Conservation (phyloP, 306 rosid genomes). For the Gynostemma pentaphyllum region DNA sequence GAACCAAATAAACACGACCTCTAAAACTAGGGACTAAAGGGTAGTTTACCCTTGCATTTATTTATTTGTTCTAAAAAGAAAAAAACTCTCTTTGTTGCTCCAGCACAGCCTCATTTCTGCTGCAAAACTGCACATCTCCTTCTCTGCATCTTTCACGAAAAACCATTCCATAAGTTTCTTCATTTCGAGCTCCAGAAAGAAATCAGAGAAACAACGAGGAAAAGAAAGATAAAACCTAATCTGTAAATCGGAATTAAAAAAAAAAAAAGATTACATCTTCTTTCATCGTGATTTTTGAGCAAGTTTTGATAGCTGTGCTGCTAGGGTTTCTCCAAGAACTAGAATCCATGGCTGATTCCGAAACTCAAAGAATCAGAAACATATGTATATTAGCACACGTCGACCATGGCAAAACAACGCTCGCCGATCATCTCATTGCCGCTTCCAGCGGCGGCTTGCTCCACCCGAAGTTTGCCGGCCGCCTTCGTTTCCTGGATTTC, state of each 20-base stretch:
- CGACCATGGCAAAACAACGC: constrained; percentile 89
- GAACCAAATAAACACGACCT: no score
- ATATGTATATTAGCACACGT: constrained; percentile 83
- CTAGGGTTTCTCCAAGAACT: background rate
- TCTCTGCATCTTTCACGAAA: background rate
- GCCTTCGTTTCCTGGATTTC: constrained; percentile 76
- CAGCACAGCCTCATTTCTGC: background rate
- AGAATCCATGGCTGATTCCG: constrained; percentile 15
- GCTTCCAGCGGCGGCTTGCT: constrained; percentile 49
- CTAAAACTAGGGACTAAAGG: no score
- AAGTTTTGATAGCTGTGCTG: no score
- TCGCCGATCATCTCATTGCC: constrained; percentile 81
- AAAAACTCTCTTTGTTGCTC: no score
- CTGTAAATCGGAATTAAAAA: background rate
- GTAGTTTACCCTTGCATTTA: no score
- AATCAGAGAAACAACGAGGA: background rate
- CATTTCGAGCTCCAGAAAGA: background rate
- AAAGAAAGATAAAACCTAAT: background rate
- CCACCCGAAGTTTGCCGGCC: constrained; percentile 77
- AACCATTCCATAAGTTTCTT: background rate
- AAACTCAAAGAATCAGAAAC: constrained; percentile 45
- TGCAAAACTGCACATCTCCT: background rate
- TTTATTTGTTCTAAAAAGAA: no score
- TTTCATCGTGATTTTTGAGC: background rate
- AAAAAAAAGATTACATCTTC: background rate